Evolutionary conservation across 192 early-diverging fungal genomes (phyloP), one percentile per base, ranked within the genome.

Genomic region (Paraglomus brasilianum): DNA sequence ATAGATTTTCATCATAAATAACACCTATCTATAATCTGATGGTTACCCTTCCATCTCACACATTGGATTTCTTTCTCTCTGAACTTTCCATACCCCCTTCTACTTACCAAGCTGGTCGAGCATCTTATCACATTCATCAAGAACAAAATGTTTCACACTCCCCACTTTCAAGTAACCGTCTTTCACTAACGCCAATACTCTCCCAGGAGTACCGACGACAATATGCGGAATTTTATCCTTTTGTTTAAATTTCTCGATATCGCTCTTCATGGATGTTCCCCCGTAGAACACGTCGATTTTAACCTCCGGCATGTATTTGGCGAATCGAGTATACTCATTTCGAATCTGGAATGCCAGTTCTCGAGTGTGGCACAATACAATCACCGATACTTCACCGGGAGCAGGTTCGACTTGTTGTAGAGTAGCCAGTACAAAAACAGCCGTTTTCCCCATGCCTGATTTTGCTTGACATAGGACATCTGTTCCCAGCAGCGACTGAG

Each of bases 101-200:
- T 17, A 86, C 87, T 82, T 88, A 95, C 94, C 93, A 58, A 97
- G 79, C 50, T 89, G 81, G 39, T 97, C 95, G 38, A 98, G 78
- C 81, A 98, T 92, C 83, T 96, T 96, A 83, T 98, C 96, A 78
- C 96, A 98, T 83, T 98, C 96, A 75, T 98, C 96, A 48, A 98
- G 83, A 30, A 98, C 93, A 87, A 98, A 98, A 88, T 94, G 92
- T 89, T 92, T 97, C 72, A 98, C 85, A 67, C 84, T 91, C 52
- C 80, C 80, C 48, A 95, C 77, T 52, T 87, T 90, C 50, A 98
- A 81, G n/a, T 76, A 70, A 78, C 91, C 91, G n/a, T 94, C 92
- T 59, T 88, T 85, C 65, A 96, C 85, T 55, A 98, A 79, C 10
- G 88, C 93, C 24, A 91, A 78, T 57, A 98, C 81, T 72, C 96